A percentile compares a stretch with the other conserved stretches of the same genome.
Evolutionary conservation across 352 stramenopile species (phyloP).

Genomic region (Elongisporangium prolatum): DNA sequence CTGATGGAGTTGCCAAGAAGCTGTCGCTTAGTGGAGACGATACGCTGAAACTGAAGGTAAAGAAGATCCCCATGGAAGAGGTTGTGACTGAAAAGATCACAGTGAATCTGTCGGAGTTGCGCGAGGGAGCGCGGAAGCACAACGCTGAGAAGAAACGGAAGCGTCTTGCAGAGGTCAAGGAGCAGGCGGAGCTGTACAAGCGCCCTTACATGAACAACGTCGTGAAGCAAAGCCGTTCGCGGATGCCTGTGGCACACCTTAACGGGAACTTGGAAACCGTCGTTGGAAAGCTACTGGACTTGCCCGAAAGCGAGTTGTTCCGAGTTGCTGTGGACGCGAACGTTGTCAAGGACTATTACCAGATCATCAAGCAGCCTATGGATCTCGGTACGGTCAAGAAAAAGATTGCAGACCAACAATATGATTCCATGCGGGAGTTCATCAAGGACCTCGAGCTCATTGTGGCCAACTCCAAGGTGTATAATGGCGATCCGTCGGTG

Average conservation of each 20-base stretch:
- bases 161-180: constrained; percentile 61
- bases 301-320: constrained; percentile 80
- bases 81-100: constrained; percentile 50
- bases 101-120: constrained; percentile 68
- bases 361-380: constrained; percentile 85
- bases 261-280: constrained; percentile 65
- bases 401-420: constrained; percentile 61
- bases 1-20: constrained; percentile 2
- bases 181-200: constrained; percentile 80
- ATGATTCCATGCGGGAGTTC: constrained; percentile 84
- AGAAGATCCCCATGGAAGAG: constrained; percentile 11
- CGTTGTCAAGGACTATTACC: constrained; percentile 72
- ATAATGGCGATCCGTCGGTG: constrained; percentile 67
- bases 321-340: constrained; percentile 53
- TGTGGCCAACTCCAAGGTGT: constrained; percentile 79
- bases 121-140: constrained; percentile 71
- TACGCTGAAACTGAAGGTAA: neutral
- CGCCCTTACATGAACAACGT: constrained; percentile 66
- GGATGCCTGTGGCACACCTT: constrained; percentile 71
- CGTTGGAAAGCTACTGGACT: constrained; percentile 57
- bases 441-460: constrained; percentile 85
- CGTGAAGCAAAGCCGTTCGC: constrained; percentile 70
- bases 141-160: constrained; percentile 80
- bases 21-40: neutral
- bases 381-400: constrained; percentile 61